Base-by-base conservation (phyloP, 805 yeast genomes). In the Myxozyma udenii region DNA sequence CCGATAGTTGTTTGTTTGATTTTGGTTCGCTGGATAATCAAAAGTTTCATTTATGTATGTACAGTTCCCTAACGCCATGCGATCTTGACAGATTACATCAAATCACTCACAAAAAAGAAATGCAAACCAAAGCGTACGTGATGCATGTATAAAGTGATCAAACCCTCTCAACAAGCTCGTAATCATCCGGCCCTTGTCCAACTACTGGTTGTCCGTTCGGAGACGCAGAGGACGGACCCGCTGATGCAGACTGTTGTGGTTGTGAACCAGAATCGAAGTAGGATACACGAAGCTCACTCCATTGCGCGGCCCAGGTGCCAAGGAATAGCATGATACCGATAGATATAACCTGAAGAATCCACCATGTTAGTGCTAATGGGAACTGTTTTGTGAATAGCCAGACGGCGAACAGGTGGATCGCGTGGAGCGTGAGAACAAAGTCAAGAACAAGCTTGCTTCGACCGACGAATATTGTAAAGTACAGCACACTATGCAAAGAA, bases 361-460 rank as follows among this genome's bases (percentile, higher is more conserved):
- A 87, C 98, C 98, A 91, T 44, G 83, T 73, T 4, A 85, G 57
- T 30, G 82, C 79, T 14, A 71, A 70, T 0, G 98, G 98, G 57
- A 91, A 77, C 26, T 76, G 74, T 0, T 80, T 77, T 1, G 87
- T 75, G 57, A 80, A 81, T 0, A 79, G 53, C 80, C 87, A 81
- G 0, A 81, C 87, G 2, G 87, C 81, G 2, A 81, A 46, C 22
- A 91, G 68, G 69, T 91, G 84, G 45, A 93, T 77, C 21, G 85
- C 80, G 68, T 93, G 96, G 14, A 91, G 80, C 0, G 98, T 93
- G n/a, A 91, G 65, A 9, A 96, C 96, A 71, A 93, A 91, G 69
- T 91, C 98, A 85, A 96, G 85, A 0, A 97, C 98, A 44, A 91
- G 72, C 67, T 91, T 93, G 38, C 95, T 85, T 51, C 98, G 74